Evolutionary conservation across 495 filamentous ascomycete genomes (phyloP).

Genomic region (Penicillium macrosclerotiorum): DNA sequence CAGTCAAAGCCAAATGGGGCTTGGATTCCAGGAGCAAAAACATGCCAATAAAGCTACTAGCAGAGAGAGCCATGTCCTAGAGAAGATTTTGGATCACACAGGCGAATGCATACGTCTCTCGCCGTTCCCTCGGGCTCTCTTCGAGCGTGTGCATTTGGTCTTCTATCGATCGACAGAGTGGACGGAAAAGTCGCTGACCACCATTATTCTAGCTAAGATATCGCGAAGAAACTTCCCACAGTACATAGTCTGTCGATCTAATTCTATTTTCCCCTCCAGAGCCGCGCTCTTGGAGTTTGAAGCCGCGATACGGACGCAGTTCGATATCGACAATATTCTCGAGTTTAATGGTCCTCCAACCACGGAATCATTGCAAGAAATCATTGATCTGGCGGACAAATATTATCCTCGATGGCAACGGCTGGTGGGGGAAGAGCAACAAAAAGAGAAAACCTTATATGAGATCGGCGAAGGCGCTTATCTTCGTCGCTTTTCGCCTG

Average conservation of each 20-base stretch:
- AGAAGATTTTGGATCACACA: slow-evolving; percentile 76
- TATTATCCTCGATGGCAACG: slow-evolving; percentile 78
- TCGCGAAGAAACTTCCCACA: slow-evolving; percentile 82
- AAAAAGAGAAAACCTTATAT: slow-evolving; percentile 76
- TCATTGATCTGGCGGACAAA: slow-evolving; percentile 70
- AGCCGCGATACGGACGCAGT: slow-evolving; percentile 78
- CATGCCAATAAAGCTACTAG: slow-evolving; percentile 47
- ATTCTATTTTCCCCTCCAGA: slow-evolving; percentile 82
- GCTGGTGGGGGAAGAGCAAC: slow-evolving; percentile 72
- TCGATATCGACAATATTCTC: slow-evolving; percentile 75
- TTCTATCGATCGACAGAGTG: slow-evolving; percentile 96
- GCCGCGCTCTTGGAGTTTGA: slow-evolving; percentile 82
- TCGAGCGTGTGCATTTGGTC: slow-evolving; percentile 91
- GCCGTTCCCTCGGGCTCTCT: slow-evolving; percentile 70
- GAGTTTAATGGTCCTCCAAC: slow-evolving; percentile 78
- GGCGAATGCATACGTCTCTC: slow-evolving; percentile 84
- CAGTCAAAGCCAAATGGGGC: slow-evolving; percentile 69
- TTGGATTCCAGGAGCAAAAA: slow-evolving; percentile 59
- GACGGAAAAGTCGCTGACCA: slow-evolving; percentile 95
- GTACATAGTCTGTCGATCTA: slow-evolving; percentile 86
- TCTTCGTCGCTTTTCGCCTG: slow-evolving; percentile 84
- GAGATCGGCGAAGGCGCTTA: slow-evolving; percentile 86
- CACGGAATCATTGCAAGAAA: slow-evolving; percentile 59
- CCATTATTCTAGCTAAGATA: slow-evolving; percentile 90
- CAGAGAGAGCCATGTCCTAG: slow-evolving; percentile 59